Conservation (phyloP, 371 early-diverging fungal genomes). For the Zopfochytrium polystomum region DNA sequence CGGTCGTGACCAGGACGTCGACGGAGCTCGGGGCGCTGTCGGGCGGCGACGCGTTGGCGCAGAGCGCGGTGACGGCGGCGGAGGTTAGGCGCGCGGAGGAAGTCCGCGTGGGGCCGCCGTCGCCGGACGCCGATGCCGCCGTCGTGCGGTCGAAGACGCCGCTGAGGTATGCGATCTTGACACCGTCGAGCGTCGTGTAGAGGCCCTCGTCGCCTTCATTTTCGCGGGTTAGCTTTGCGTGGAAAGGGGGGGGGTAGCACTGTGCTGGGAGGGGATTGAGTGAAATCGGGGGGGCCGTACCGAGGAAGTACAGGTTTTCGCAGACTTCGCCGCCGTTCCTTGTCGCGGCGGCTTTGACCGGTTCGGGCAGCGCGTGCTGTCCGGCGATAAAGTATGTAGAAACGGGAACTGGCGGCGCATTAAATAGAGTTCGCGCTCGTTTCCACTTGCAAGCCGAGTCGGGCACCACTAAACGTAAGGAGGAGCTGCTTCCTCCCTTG, state of each 20-base stretch:
- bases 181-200: conserved; percentile 66
- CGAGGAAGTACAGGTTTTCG: conserved; percentile 68
- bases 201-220: conserved; percentile 53
- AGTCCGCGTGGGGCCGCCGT: conserved; percentile 1
- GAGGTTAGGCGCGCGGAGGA: neutral
- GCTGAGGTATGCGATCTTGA: conserved; percentile 71
- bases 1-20: conserved; percentile 76
- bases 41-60: conserved; percentile 1
- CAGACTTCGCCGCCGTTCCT: conserved; percentile 71
- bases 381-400: conserved; percentile 76
- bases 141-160: conserved; percentile 46
- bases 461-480: neutral
- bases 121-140: conserved; percentile 4
- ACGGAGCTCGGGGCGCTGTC: conserved; percentile 25
- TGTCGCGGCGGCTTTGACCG: conserved; percentile 53
- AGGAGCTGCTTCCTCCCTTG: neutral
- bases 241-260: neutral
- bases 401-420: conserved; percentile 58
- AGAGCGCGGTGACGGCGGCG: neutral
- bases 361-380: conserved; percentile 55
- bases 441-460: neutral
- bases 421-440: neutral
- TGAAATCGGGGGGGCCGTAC: conserved; percentile 35
- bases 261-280: neutral
- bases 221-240: neutral